Evolutionary conservation across 2,329 filamentous ascomycete species (phyloP).

Genomic region (Delphinella strobiligena): DNA sequence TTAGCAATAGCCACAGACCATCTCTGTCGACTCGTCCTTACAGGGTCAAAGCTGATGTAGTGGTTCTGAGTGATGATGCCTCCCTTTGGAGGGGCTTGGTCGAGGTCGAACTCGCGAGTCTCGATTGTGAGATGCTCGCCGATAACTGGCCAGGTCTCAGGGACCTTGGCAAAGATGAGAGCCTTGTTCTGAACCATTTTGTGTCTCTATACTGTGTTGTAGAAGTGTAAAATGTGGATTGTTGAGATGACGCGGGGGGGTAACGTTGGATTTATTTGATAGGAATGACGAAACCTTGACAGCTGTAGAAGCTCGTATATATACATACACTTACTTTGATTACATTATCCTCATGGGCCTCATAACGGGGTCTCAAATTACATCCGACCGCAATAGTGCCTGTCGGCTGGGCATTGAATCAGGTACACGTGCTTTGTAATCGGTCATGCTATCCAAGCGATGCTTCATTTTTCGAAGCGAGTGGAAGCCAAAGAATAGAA

Average conservation of each 20-base stretch:
- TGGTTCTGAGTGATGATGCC: constrained; percentile 59
- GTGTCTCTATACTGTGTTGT: background rate
- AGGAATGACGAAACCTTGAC: too few species aligned
- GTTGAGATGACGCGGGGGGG: too few species aligned
- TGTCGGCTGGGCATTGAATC: too few species aligned
- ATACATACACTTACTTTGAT: too few species aligned
- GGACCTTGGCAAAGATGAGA: constrained; percentile 60
- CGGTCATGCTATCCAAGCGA: background rate
- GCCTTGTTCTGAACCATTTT: constrained; percentile 57
- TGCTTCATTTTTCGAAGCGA: background rate
- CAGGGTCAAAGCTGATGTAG: constrained; percentile 66
- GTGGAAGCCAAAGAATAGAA: background rate
- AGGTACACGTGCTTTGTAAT: background rate
- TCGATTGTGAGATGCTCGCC: constrained; percentile 62
- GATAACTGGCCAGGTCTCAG: constrained; percentile 52
- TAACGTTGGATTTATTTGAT: too few species aligned
- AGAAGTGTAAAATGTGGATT: background rate
- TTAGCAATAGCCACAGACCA: too few species aligned
- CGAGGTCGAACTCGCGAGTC: constrained; percentile 54
- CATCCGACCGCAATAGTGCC: too few species aligned
- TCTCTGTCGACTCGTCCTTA: background rate
- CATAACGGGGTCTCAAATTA: too few species aligned
- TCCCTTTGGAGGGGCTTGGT: constrained; percentile 47
- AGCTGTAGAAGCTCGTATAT: too few species aligned
- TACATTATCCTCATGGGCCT: too few species aligned